Percentiles rank a stretch among this genome's conserved stretches.
Evolutionary conservation across 2,329 filamentous ascomycete species (phyloP).

Genomic region (Aspergillus caelatus): DNA sequence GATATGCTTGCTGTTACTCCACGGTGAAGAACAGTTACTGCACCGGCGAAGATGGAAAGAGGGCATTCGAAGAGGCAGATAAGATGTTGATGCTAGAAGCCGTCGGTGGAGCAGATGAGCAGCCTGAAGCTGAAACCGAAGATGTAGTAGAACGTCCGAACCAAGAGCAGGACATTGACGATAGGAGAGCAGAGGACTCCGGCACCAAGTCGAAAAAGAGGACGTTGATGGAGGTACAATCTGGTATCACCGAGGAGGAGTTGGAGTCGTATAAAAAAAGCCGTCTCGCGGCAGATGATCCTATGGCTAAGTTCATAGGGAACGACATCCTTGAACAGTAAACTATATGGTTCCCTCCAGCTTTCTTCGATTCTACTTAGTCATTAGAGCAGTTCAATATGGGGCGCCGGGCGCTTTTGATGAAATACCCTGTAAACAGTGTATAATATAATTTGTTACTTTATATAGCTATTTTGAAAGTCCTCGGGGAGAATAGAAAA

Average conservation of each 20-base stretch:
- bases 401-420: conserved; percentile 15
- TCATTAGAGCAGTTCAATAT: conserved; percentile 6
- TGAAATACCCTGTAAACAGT: conserved; percentile 12
- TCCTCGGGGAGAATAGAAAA: neutral
- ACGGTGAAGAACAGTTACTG: conserved; percentile 96
- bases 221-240: conserved; percentile 75
- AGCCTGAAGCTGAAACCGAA: conserved; percentile 15
- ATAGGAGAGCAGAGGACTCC: conserved; percentile 33
- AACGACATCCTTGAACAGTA: conserved; percentile 66
- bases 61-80: conserved; percentile 77
- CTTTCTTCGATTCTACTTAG: neutral
- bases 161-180: conserved; percentile 31
- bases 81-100: conserved; percentile 53
- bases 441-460: conserved; percentile 1
- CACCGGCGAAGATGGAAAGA: conserved; percentile 85
- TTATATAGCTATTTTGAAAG: neutral
- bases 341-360: neutral
- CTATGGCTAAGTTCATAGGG: conserved; percentile 80
- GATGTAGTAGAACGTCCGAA: conserved; percentile 25
- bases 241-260: conserved; percentile 77
- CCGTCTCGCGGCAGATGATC: conserved; percentile 73
- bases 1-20: conserved; percentile 93
- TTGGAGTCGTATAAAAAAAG: conserved; percentile 84
- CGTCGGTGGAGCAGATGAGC: conserved; percentile 18
- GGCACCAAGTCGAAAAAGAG: conserved; percentile 64